phyloP scores from a whole-genome alignment of 2,329 filamentous ascomycete species.

The Cryphonectria radicalis region DNA sequence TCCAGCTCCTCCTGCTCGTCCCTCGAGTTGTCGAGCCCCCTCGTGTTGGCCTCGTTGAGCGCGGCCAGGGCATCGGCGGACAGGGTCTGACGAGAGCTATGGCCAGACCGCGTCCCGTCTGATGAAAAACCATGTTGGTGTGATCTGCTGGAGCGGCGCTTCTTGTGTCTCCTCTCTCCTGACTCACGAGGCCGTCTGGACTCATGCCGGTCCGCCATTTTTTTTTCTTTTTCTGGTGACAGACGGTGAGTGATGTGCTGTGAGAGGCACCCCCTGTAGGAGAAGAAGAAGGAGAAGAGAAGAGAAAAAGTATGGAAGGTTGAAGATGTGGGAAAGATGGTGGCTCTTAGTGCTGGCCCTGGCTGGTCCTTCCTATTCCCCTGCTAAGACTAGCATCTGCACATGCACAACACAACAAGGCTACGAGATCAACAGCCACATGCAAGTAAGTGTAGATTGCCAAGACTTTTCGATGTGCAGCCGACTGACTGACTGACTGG shows the following conservation, averaged over 20 bases:
- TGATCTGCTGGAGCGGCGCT: slow-evolving; percentile 31
- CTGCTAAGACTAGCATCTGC: slow-evolving; percentile 10
- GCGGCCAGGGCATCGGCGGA: slow-evolving; percentile 36
- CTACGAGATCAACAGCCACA: neutral
- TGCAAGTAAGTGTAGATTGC: slow-evolving; percentile 4
- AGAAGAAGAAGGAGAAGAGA: neutral
- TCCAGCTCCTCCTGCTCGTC: slow-evolving; percentile 26
- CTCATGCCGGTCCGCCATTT: slow-evolving; percentile 16
- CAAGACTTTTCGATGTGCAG: slow-evolving; percentile 3
- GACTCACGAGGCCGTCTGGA: slow-evolving; percentile 31
- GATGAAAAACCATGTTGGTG: slow-evolving; percentile 28
- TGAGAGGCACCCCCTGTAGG: neutral
- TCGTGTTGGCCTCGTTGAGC: slow-evolving; percentile 33
- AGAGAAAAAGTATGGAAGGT: neutral
- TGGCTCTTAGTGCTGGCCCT: neutral
- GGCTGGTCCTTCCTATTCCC: neutral
- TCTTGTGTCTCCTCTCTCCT: slow-evolving; percentile 31
- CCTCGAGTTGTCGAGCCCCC: slow-evolving; percentile 8
- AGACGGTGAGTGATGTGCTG: neutral
- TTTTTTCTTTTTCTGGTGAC: neutral
- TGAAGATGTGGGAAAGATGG: neutral
- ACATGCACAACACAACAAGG: neutral
- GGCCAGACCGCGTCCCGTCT: slow-evolving; percentile 25
- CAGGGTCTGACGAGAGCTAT: slow-evolving; percentile 31
- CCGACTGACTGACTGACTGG: neutral